Percentiles rank a stretch among this genome's conserved stretches.
Evolutionary conservation across 2,329 filamentous ascomycete genomes (phyloP).

Genomic region (Calonectria ilicicola): DNA sequence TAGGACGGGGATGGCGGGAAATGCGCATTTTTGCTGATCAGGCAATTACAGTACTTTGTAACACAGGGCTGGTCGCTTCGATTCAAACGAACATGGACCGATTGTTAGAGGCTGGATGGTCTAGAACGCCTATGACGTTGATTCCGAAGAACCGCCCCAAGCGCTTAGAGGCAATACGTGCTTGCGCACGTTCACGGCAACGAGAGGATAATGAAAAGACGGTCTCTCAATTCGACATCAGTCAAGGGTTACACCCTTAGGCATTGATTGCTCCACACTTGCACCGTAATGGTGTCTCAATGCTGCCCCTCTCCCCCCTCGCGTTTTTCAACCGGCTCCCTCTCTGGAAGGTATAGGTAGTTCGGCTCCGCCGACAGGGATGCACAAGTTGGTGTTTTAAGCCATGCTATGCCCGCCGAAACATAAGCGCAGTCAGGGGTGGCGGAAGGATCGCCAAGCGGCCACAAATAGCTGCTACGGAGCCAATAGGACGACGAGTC

Average conservation of each 20-base stretch:
- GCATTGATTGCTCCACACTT: not conserved
- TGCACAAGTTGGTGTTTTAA: not conserved
- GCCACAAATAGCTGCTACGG: not conserved
- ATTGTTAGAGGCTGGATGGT: not conserved
- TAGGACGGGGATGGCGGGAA: not conserved
- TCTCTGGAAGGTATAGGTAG: not conserved
- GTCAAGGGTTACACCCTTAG: not conserved
- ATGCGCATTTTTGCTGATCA: not conserved
- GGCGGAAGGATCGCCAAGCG: not conserved
- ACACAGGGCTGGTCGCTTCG: not conserved
- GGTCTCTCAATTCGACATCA: not conserved
- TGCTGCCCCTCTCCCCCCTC: conserved; percentile 2
- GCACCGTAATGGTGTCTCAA: conserved; percentile 16
- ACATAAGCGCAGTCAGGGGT: conserved; percentile 3
- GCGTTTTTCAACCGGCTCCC: not conserved
- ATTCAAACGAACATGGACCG: not conserved
- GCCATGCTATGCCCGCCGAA: not conserved
- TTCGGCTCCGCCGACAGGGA: not conserved
- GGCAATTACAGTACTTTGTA: not conserved
- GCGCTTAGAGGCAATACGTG: not conserved
- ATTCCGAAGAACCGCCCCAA: not conserved
- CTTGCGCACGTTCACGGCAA: not conserved
- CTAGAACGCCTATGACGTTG: not conserved
- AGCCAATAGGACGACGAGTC: conserved; percentile 10
- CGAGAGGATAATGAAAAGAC: not conserved